phyloP scores from a whole-genome alignment of 2,329 filamentous ascomycete genomes.

The Fusarium torulosum region DNA sequence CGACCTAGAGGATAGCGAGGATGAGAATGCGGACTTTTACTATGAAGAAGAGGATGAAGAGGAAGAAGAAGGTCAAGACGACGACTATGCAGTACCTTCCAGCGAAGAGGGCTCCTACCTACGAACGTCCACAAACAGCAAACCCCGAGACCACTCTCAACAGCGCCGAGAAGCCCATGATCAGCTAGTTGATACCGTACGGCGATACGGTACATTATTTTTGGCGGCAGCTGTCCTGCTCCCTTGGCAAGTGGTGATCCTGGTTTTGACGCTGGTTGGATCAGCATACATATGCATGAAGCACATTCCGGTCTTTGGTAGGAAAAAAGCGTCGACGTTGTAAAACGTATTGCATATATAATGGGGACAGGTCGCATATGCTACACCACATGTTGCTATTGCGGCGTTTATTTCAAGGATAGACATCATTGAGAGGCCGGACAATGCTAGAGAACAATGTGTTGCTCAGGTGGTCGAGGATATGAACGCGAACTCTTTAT shows the following conservation, averaged over 20 bases:
- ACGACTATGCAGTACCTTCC: conserved; percentile 42
- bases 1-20: conserved; percentile 51
- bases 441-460: conserved; percentile 19
- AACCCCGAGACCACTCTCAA: conserved; percentile 49
- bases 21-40: conserved; percentile 47
- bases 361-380: conserved; percentile 28
- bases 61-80: conserved; percentile 44
- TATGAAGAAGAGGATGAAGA: conserved; percentile 43
- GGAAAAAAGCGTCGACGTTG: conserved; percentile 37
- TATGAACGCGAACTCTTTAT: conserved; percentile 21
- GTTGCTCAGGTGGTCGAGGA: conserved; percentile 19
- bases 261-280: conserved; percentile 54
- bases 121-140: conserved; percentile 37
- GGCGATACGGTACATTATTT: conserved; percentile 57
- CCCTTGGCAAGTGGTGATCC: conserved; percentile 57
- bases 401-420: conserved; percentile 50
- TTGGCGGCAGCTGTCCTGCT: conserved; percentile 62
- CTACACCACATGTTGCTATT: conserved; percentile 47
- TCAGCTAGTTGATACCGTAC: conserved; percentile 57
- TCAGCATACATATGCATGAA: conserved; percentile 58
- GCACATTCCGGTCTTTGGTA: conserved; percentile 43
- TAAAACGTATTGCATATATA: conserved; percentile 43
- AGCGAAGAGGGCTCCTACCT: conserved; percentile 39
- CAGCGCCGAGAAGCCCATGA: conserved; percentile 54
- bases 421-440: conserved; percentile 22